Evolutionary conservation across 2,329 filamentous ascomycete genomes (phyloP), one percentile per base, ranked within the genome.

Genomic region (Verticillium albo-atrum): DNA sequence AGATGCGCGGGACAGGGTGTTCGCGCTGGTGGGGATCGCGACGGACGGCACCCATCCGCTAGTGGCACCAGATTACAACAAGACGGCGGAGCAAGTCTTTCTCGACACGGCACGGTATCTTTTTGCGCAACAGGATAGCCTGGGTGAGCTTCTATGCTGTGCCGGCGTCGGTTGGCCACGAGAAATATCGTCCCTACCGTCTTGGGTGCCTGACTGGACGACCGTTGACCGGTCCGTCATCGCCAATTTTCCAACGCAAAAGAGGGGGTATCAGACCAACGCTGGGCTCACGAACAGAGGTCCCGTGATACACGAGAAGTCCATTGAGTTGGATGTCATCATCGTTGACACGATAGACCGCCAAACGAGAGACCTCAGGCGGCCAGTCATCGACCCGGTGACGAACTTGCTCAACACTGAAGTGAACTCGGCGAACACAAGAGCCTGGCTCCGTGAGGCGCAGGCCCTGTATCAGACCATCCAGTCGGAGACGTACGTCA

Each of bases 201-300:
- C 54, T 4, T 56, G 54, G 54, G 54, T 47, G 14, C 54, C 54
- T 6, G 54, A 56, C 35, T 56, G 54, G 54, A 47, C 34, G 12
- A n/a, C 7, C 5, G 35, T 30, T 9, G 35, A 30, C 15, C 35
- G 54, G 7, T 47, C 54, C 25, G 54, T 56, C 34, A 56, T 56
- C 27, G 25, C 34, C 6, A 14, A 15, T 1, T 42, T 56, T 17
- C 54, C 54, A 25, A 56, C 6, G 14, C 14, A 17, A 2, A 28
- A 14, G 23, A 30, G 9, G 14, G 34, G 23, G 3, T 56, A 50
- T n/a, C 54, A 20, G 54, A 56, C 54, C 7, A 15, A 34, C 4
- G 54, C 23, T 35, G 54, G 54, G 54, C 54, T 56, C 10, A 5
- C 4, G 54, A 56, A 56, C 6, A 25, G 54, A 10, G 54, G 54